Conservation (phyloP, 371 early-diverging fungal genomes). For the Mucor piriformis region DNA sequence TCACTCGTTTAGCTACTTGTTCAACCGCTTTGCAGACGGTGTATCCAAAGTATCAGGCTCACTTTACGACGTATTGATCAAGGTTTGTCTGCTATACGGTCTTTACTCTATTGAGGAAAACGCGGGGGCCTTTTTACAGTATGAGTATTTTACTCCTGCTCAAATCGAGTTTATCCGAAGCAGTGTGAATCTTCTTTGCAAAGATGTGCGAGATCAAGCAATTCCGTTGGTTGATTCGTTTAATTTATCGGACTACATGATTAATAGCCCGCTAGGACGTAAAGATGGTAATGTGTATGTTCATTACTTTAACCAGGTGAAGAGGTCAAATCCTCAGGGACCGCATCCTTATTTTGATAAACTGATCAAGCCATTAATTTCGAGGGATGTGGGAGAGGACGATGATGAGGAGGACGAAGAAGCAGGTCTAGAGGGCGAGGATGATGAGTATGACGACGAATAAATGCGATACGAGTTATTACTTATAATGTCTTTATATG, state of each 20-base stretch:
- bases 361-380: conserved; percentile 81
- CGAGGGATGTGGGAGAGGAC: conserved; percentile 62
- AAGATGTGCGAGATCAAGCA: conserved; percentile 75
- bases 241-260: conserved; percentile 82
- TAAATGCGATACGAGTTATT: too few relatives aligned
- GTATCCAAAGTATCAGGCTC: conserved; percentile 59
- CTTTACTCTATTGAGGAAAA: conserved; percentile 83
- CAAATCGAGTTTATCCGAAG: conserved; percentile 73
- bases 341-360: conserved; percentile 82
- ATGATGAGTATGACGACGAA: conserved; percentile 34
- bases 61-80: conserved; percentile 56
- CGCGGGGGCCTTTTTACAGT: conserved; percentile 86
- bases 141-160: conserved; percentile 75
- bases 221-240: conserved; percentile 89
- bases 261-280: conserved; percentile 90
- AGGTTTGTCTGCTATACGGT: conserved; percentile 82
- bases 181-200: conserved; percentile 72
- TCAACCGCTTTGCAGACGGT: conserved; percentile 85
- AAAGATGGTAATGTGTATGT: conserved; percentile 89
- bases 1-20: conserved; percentile 84
- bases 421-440: conserved; percentile 43
- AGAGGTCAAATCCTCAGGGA: conserved; percentile 72
- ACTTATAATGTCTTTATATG: too few relatives aligned
- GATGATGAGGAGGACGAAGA: conserved; percentile 61
- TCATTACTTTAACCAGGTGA: conserved; percentile 86